Evolutionary conservation across 2,329 filamentous ascomycete species (phyloP), one percentile per base, ranked within the genome.

Genomic region (Mariannaea elegans): DNA sequence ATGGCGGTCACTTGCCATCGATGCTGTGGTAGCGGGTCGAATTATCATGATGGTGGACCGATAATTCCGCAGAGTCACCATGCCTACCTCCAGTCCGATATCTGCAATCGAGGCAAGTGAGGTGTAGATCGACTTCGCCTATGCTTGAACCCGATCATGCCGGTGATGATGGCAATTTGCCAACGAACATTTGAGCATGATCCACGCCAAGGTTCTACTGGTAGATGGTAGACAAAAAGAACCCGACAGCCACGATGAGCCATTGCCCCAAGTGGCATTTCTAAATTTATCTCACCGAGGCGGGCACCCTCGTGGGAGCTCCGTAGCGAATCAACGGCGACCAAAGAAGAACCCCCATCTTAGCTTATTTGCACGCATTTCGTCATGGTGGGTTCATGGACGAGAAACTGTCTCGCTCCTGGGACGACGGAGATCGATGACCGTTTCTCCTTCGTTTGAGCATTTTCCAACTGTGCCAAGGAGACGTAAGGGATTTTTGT

Each of bases 221-320:
- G 31, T 14, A 45, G 24, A 27, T 36, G 42, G 44, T 45, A 21
- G 44, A 54, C 61, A 48, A 61, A 59, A 47, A 34, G 19, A 41
- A 7, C 10, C 38, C n/a, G 38, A 49, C 32, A 51, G 36, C 36
- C 29, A 18, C 27, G 29, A 19, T 19, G 31, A 44, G 42, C 48
- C 29, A 31, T 34, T 32, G 19, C 24, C 49, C 44, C 19, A 47
- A 61, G 55, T 21, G 55, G 53, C 14, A 62, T 51, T 66, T 68
- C 64, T 68, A 68, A 62, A 68, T 63, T 62, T 68, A 64, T 59
- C 66, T 53, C 42, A 45, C 29, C 12, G 48, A 45, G 44, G 42
- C 45, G 54, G 57, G 59, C 44, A 45, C 39, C 56, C 56, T 57
- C 56, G 51, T 63, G 63, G 49, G 50, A 32, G 51, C 27, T 19